These are phyloP conservation scores for Mortierella sp. DNA, from an alignment of 371 early-diverging fungal genomes.

Conservation along the genomic window DNA sequence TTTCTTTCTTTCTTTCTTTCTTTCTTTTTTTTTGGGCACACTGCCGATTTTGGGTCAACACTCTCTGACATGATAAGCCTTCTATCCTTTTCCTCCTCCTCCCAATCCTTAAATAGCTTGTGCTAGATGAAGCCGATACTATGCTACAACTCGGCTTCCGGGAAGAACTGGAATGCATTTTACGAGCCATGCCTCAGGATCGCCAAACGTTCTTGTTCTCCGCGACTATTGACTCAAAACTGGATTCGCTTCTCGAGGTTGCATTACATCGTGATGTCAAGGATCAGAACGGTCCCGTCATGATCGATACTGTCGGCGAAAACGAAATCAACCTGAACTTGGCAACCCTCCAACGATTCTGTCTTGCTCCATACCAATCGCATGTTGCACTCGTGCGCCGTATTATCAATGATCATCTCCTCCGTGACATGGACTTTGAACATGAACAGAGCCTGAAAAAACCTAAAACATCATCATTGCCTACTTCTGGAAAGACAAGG, in stretches of 20 bases:
- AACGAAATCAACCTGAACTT: conserved; percentile 83
- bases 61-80: no score
- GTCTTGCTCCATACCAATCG: conserved; percentile 74
- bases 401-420: conserved; percentile 61
- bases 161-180: conserved; percentile 86
- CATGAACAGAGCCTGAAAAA: conserved; percentile 27
- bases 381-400: conserved; percentile 77
- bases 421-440: conserved; percentile 37
- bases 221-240: conserved; percentile 93
- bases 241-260: conserved; percentile 80
- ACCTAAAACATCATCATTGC: not conserved
- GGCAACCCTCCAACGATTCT: conserved; percentile 81
- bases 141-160: conserved; percentile 98
- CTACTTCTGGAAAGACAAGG: not conserved
- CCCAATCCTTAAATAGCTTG: conserved; percentile 63
- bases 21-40: not conserved
- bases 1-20: not conserved
- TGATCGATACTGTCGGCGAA: conserved; percentile 88
- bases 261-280: conserved; percentile 61
- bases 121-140: conserved; percentile 99
- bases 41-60: not conserved
- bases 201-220: conserved; percentile 98
- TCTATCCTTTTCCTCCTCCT: conserved; percentile 6
- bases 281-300: conserved; percentile 64
- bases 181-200: conserved; percentile 78